These are phyloP conservation scores for Clavulina sp. DNA, from an alignment of 768 basidiomycete genomes.

Conservation along the genomic window DNA sequence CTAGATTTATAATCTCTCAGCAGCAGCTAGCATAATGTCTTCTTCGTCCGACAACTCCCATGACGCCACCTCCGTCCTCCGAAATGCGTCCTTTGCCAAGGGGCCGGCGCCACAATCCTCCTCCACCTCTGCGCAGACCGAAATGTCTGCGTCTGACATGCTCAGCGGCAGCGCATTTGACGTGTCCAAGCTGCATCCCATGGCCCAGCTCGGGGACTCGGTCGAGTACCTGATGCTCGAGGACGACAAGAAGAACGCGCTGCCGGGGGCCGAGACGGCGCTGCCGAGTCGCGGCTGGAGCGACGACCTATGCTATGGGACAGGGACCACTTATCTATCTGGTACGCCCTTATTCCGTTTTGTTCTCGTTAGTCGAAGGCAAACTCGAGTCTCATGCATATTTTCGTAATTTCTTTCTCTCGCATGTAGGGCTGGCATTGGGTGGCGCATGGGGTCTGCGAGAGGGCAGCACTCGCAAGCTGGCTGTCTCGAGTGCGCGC, in stretches of 20 bases:
- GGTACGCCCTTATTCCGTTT: conserved; percentile 45
- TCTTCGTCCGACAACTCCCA: background rate
- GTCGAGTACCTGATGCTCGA: conserved; percentile 91
- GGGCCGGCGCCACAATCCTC: conserved; percentile 11
- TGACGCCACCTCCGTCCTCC: conserved; percentile 4
- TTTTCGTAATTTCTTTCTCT: background rate
- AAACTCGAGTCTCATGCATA: conserved; percentile 24
- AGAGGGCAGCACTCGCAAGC: conserved; percentile 77
- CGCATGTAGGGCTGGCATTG: conserved; percentile 66
- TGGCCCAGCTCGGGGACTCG: conserved; percentile 82
- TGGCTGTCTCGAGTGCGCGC: conserved; percentile 70
- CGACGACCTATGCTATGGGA: conserved; percentile 98
- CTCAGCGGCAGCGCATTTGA: conserved; percentile 69
- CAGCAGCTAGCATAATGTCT: no score
- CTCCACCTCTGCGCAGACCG: conserved; percentile 10
- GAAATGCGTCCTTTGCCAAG: conserved; percentile 6
- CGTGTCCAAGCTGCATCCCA: conserved; percentile 81
- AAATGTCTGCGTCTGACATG: conserved; percentile 72
- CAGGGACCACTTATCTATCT: conserved; percentile 94
- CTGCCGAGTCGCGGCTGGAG: conserved; percentile 95
- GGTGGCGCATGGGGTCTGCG: conserved; percentile 93
- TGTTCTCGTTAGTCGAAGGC: conserved; percentile 49
- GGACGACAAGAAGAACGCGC: conserved; percentile 83
- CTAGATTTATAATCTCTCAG: no score
- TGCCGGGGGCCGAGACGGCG: conserved; percentile 80